These are phyloP conservation scores for Pholiota microspora DNA, from an alignment of 768 basidiomycete species.

Conservation along the genomic window DNA sequence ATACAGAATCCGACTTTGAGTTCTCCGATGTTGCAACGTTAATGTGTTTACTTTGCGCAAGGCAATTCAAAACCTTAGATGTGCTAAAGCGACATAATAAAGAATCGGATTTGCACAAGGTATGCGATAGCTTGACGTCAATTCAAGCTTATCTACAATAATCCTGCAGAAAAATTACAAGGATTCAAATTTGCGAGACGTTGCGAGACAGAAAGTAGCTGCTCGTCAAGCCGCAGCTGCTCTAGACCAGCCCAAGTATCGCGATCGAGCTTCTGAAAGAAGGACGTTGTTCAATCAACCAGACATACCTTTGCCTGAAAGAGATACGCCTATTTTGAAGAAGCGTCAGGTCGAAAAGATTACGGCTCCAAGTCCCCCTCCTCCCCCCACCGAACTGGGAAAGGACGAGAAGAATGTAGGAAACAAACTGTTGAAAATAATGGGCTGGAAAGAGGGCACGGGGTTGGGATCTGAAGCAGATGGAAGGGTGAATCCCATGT, in stretches of 20 bases:
- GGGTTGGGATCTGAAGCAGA: constrained; percentile 83
- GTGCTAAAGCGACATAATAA: constrained; percentile 87
- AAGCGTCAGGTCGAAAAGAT: constrained; percentile 35
- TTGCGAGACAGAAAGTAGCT: constrained; percentile 68
- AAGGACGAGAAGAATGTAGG: constrained; percentile 87
- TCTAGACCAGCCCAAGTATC: constrained; percentile 75
- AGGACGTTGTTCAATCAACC: constrained; percentile 91
- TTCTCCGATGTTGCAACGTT: constrained; percentile 74
- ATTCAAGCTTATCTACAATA: constrained; percentile 23
- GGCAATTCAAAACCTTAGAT: constrained; percentile 89
- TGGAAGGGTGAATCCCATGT: constrained; percentile 89
- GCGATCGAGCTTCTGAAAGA: constrained; percentile 92
- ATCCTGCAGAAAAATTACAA: constrained; percentile 77
- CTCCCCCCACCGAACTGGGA: constrained; percentile 45
- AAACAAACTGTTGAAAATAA: constrained; percentile 92
- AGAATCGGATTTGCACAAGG: constrained; percentile 97
- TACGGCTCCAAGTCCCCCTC: constrained; percentile 51
- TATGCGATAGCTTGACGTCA: constrained; percentile 23
- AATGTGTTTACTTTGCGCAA: constrained; percentile 87
- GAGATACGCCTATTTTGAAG: constrained; percentile 31
- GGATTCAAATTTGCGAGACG: constrained; percentile 67
- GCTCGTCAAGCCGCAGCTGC: constrained; percentile 33
- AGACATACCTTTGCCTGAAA: constrained; percentile 68
- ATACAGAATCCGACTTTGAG: constrained; percentile 67
- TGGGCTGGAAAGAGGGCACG: constrained; percentile 94